These are phyloP conservation scores for Starmera pachycereana DNA, from an alignment of 805 yeast species.

Conservation along the genomic window DNA sequence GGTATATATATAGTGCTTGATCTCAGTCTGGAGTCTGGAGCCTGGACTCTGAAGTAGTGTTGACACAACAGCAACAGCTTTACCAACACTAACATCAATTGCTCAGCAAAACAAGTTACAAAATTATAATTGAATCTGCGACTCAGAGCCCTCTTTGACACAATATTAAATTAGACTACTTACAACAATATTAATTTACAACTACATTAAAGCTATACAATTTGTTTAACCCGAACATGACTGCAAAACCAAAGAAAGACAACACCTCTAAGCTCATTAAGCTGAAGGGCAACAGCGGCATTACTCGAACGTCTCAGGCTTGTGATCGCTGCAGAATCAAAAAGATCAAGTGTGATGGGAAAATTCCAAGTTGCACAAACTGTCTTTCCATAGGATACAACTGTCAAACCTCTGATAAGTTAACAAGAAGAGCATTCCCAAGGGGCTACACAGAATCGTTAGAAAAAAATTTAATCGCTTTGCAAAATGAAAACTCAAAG, in stretches of 20 bases:
- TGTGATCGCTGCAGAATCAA: constrained; percentile 75
- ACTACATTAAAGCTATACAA: no score
- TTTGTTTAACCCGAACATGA: no score
- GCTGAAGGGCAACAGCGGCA: constrained; percentile 13
- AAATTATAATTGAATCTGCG: no score
- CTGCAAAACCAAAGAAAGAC: not conserved
- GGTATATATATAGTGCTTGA: no score
- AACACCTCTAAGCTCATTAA: constrained; percentile 14
- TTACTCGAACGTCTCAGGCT: constrained; percentile 58
- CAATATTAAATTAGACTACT: no score
- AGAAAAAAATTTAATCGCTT: constrained; percentile 48
- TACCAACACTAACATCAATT: no score
- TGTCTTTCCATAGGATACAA: constrained; percentile 55
- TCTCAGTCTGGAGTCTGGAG: no score
- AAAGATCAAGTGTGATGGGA: constrained; percentile 69
- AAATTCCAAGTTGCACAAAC: constrained; percentile 54
- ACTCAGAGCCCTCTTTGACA: no score
- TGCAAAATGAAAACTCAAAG: constrained; percentile 45
- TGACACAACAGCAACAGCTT: no score
- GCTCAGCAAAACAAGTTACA: no score
- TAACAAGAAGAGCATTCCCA: constrained; percentile 70
- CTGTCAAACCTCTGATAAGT: constrained; percentile 63
- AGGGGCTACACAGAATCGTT: constrained; percentile 72
- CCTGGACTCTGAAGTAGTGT: no score
- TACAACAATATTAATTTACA: no score